phyloP scores from a whole-genome alignment of 1,139 yeast species.

The Suhomyces maxii region DNA sequence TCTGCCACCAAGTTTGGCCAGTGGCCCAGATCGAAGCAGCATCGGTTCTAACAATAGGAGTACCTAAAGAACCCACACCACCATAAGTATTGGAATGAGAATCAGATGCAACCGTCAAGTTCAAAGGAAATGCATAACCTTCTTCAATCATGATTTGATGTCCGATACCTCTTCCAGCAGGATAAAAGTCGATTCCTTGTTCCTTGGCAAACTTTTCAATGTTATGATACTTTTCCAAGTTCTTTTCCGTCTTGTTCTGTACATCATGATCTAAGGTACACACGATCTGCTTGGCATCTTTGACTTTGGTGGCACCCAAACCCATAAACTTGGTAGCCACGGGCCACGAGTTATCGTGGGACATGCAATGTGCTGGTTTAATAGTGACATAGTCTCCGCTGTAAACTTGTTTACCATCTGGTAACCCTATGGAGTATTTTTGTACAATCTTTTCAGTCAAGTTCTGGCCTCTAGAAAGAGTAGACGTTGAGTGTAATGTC shows the following conservation, averaged over 20 bases:
- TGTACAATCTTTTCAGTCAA: slow-evolving; percentile 95
- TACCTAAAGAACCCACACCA: slow-evolving; percentile 93
- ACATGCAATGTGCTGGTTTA: slow-evolving; percentile 96
- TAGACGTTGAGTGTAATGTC: slow-evolving; percentile 10
- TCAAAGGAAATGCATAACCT: slow-evolving; percentile 95
- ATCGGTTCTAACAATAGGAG: slow-evolving; percentile 97
- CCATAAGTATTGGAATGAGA: slow-evolving; percentile 98
- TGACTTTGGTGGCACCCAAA: slow-evolving; percentile 80
- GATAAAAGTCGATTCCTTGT: slow-evolving; percentile 96
- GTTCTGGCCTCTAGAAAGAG: slow-evolving; percentile 59
- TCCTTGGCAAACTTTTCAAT: slow-evolving; percentile 84
- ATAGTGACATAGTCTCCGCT: slow-evolving; percentile 96
- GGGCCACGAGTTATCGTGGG: slow-evolving; percentile 99
- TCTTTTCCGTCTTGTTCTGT: slow-evolving; percentile 86
- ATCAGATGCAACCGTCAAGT: slow-evolving; percentile 93
- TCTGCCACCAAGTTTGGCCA: slow-evolving; percentile 99
- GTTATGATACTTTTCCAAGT: slow-evolving; percentile 80
- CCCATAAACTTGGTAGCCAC: slow-evolving; percentile 96
- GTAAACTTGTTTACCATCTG: slow-evolving; percentile 67
- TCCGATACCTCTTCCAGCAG: slow-evolving; percentile 98
- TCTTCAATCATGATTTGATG: slow-evolving; percentile 99
- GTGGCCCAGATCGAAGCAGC: slow-evolving; percentile 99
- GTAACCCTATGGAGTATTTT: slow-evolving; percentile 81
- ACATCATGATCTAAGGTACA: slow-evolving; percentile 98
- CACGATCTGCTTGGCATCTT: slow-evolving; percentile 86